Base-by-base conservation (phyloP, 768 basidiomycete species). In the Leccinum barrowsii region DNA sequence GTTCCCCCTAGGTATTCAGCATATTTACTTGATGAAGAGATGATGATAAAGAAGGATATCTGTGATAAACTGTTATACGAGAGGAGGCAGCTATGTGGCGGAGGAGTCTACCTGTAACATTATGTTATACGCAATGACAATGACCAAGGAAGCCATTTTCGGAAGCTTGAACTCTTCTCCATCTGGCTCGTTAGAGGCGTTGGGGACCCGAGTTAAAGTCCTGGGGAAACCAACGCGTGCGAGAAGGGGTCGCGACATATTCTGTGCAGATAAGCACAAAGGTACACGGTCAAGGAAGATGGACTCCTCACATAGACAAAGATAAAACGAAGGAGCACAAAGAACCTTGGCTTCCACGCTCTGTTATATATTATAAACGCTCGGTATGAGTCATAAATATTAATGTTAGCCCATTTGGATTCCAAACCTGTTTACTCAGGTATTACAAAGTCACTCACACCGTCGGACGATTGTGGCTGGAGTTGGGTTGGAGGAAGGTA, bases 11-110 rank as follows among this genome's bases (percentile, higher is more conserved):
- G 74, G 61, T 81, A 75, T 58, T 82, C 77, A 0, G 85, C 82
- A 64, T 89, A 89, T 52, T 77, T 75, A 63, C 81, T 83, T 1
- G 85, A 83, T 1, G 87, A 86, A 2, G 87, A 85, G 4, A 89
- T 83, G 47, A 87, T 77, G 57, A 87, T 81, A 69, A 87, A 89
- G 73, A 89, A 89, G 0, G 84, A 82, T 6, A 85, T 66, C 87
- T 40, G 37, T n/a, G 3, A 34, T n/a, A 17, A 5, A n/a, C 1
- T n/a, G 37, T 40, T 40, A 40, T n/a, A 40, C 17, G 8, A 40
- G 37, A n/a, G 17, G 37, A 4, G 17, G 17, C 17, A 40, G 17
- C 37, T n/a, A 40, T n/a, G 35, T 37, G 17, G 37, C 7, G 17
- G 7, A 40, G 4, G 17, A 8, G 8, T 10, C 7, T 40, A 40